Evolutionary conservation across 2,329 filamentous ascomycete genomes (phyloP).

Genomic region (Pseudofabraea citricarpa): DNA sequence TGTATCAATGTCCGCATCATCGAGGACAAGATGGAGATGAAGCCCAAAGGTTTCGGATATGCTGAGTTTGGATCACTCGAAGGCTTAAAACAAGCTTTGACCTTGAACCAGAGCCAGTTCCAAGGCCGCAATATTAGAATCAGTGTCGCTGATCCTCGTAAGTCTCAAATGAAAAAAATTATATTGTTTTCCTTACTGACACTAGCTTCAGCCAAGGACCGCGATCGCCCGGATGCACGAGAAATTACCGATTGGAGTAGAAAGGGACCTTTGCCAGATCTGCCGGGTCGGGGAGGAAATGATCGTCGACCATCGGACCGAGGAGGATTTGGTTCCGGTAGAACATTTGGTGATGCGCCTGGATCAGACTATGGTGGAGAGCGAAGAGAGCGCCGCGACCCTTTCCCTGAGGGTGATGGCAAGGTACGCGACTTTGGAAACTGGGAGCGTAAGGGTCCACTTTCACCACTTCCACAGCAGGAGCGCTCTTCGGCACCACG

Average conservation of each 20-base stretch:
- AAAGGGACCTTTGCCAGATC: conserved; percentile 80
- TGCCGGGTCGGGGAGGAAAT: conserved; percentile 49
- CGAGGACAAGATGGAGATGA: conserved; percentile 88
- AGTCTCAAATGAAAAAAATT: conserved; percentile 35
- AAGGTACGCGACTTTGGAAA: conserved; percentile 77
- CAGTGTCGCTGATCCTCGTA: conserved; percentile 97
- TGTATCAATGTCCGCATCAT: conserved; percentile 92
- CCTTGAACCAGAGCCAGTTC: conserved; percentile 75
- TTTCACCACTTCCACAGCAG: conserved; percentile 63
- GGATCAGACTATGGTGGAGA: conserved; percentile 50
- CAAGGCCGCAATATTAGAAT: conserved; percentile 87
- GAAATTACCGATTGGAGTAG: conserved; percentile 90
- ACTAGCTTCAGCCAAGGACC: conserved; percentile 68
- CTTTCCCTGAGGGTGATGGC: conserved; percentile 63
- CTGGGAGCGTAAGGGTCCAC: conserved; percentile 92
- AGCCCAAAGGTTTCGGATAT: conserved; percentile 97
- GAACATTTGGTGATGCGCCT: conserved; percentile 31
- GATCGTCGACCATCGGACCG: conserved; percentile 46
- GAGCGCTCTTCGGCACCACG: conserved; percentile 46
- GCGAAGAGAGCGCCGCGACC: conserved; percentile 66
- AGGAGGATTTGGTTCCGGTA: conserved; percentile 41
- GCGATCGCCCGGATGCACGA: conserved; percentile 63
- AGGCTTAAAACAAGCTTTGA: conserved; percentile 85
- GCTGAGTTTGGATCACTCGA: conserved; percentile 88
- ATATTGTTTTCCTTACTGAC: conserved; percentile 26